Evolutionary conservation across 2,329 filamentous ascomycete genomes (phyloP), one percentile per base, ranked within the genome.

Genomic region (Fusarium tupiense): DNA sequence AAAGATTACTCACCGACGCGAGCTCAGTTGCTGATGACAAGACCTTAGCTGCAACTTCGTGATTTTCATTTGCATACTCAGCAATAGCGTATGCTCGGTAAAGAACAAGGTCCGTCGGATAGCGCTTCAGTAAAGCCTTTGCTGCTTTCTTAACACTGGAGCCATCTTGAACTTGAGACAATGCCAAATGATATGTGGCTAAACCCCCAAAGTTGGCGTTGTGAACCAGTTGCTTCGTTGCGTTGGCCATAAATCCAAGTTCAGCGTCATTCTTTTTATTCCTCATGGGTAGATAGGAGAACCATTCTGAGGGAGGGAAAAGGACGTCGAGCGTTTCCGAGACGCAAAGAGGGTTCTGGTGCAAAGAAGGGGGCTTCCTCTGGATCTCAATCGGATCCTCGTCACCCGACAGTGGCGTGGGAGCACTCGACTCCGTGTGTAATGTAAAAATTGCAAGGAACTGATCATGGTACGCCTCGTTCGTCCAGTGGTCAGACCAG

Each of bases 1-100:
- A 19, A 8, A 2, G 11, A 35, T 14, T 40, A 77, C 81, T 76
- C 74, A 84, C 83, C 47, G 77, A 75, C 16, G 78, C 61, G 17
- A 83, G 76, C 37, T 77, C 66, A 7, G 94, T 84, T 4, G 94
- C 91, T 3, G 92, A 92, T 4, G 86, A 81, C 76, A 96, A 88
- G 1, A 96, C 91, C 59, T 89, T 90, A 29, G 86, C 83, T 9
- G 92, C 91, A 53, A 90, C 84, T 2, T 89, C 85, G 4, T 79
- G 74, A 31, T 92, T 91, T 0, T 87, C 89, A 37, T 87, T 87
- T 3, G 85, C 84, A 73, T 83, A 86, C 81, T 97, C 94, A 8
- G 94, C 89, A 20, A 94, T 83, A 0, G 92, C 94, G 78, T 96
- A 97, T 1, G 91, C 90, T 74, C 94, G 93, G 82, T 97, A 98